Evolutionary conservation across 768 basidiomycete genomes (phyloP).

Genomic region (Russula lepida): DNA sequence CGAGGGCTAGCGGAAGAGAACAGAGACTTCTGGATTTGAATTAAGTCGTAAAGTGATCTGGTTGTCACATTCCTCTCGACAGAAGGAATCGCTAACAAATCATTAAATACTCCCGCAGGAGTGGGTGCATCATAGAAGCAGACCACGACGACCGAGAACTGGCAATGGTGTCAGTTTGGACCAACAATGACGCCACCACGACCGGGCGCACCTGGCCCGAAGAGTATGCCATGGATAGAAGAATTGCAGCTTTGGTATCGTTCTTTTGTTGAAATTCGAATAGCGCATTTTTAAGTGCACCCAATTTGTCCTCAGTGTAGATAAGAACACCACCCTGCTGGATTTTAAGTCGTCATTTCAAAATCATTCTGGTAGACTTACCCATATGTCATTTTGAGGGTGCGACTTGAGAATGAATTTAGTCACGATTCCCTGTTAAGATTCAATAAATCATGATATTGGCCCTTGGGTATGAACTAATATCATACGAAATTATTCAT

Average conservation of each 20-base stretch:
- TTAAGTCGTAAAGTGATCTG: neutral
- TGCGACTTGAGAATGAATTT: conserved; percentile 11
- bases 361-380: neutral
- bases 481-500: conserved; percentile 10
- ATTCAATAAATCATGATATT: neutral
- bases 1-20: neutral
- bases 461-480: too few relatives aligned
- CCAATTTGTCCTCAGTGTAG: neutral
- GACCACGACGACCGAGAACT: neutral
- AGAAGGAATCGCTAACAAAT: conserved; percentile 14
- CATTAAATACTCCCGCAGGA: conserved; percentile 17
- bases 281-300: neutral
- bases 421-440: conserved; percentile 13
- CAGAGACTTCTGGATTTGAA: neutral
- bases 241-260: neutral
- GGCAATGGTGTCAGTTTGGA: neutral
- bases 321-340: neutral
- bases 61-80: neutral
- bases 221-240: neutral
- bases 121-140: conserved; percentile 20
- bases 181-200: neutral
- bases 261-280: neutral
- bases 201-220: neutral
- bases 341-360: neutral
- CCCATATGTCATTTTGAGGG: conserved; percentile 13